phyloP scores from a whole-genome alignment of 2,329 filamentous ascomycete genomes.

The Fusarium sp. region DNA sequence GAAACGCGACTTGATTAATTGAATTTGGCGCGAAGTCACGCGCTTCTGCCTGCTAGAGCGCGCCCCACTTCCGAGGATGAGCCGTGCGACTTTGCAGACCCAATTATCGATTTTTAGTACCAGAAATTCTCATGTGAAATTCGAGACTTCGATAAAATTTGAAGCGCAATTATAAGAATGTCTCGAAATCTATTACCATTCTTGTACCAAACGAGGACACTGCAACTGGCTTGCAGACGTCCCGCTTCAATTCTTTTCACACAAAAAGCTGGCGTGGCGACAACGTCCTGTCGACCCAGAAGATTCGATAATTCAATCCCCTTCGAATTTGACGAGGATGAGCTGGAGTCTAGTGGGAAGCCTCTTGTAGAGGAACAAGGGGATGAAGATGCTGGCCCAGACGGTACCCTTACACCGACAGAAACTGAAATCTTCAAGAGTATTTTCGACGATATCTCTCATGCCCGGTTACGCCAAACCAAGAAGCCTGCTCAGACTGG shows the following conservation, averaged over 20 bases:
- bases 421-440: slow-evolving; percentile 70
- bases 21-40: slow-evolving; percentile 52
- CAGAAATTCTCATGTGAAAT: slow-evolving; percentile 28
- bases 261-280: slow-evolving; percentile 40
- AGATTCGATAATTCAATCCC: slow-evolving; percentile 59
- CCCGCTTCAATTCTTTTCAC: slow-evolving; percentile 41
- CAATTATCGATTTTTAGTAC: slow-evolving; percentile 33
- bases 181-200: slow-evolving; percentile 70
- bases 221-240: slow-evolving; percentile 48
- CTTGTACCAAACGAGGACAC: slow-evolving; percentile 78
- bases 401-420: slow-evolving; percentile 67
- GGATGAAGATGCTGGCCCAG: slow-evolving; percentile 2
- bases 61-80: slow-evolving; percentile 38
- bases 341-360: slow-evolving; percentile 42
- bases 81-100: slow-evolving; percentile 12
- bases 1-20: slow-evolving; percentile 44
- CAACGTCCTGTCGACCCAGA: slow-evolving; percentile 17
- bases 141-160: background rate
- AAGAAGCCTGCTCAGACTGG: slow-evolving; percentile 34
- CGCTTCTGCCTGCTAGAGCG: slow-evolving; percentile 21
- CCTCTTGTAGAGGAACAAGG: background rate
- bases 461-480: slow-evolving; percentile 51
- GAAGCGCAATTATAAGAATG: slow-evolving; percentile 50
- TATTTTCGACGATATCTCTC: slow-evolving; percentile 62
- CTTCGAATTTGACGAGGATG: slow-evolving; percentile 64